Evolutionary conservation across 257 asterid genomes (phyloP).

Genomic region (Salvia splendens): DNA sequence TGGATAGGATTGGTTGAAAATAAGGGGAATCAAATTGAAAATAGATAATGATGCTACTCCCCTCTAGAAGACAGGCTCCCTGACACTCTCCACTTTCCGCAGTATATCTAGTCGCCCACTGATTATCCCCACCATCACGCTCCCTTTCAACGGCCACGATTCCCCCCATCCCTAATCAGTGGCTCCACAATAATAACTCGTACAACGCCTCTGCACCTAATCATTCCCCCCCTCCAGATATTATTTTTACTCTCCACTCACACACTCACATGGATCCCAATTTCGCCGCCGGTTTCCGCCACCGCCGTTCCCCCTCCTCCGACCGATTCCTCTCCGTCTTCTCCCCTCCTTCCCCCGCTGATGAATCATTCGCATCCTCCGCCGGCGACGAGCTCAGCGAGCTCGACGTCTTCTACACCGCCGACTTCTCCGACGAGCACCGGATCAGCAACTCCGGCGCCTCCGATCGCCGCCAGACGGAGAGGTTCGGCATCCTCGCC

Average conservation of each 20-base stretch:
- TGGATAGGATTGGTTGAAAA: too few species aligned
- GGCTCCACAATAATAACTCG: not conserved
- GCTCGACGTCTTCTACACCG: conserved; percentile 70
- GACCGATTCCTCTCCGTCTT: conserved; percentile 65
- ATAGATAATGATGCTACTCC: not conserved
- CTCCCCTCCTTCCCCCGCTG: conserved; percentile 55
- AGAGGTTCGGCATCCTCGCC: conserved; percentile 71
- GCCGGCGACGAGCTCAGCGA: conserved; percentile 68
- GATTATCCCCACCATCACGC: conserved; percentile 30
- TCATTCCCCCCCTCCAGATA: conserved; percentile 10
- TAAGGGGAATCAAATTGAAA: too few species aligned
- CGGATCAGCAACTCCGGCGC: conserved; percentile 12
- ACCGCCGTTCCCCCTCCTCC: conserved; percentile 62
- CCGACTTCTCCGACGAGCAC: conserved; percentile 40
- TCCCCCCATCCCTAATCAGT: not conserved
- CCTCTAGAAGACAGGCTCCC: not conserved
- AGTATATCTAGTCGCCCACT: conserved; percentile 29
- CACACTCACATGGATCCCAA: conserved; percentile 49
- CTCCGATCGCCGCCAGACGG: conserved; percentile 34
- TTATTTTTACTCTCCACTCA: not conserved
- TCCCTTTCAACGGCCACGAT: conserved; percentile 18
- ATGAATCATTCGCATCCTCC: conserved; percentile 17
- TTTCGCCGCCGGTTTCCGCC: conserved; percentile 47
- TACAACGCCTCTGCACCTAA: not conserved
- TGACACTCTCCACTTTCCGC: conserved; percentile 19